Conservation (phyloP, 2,329 filamentous ascomycete species). For the Plectosphaerella plurivora region DNA sequence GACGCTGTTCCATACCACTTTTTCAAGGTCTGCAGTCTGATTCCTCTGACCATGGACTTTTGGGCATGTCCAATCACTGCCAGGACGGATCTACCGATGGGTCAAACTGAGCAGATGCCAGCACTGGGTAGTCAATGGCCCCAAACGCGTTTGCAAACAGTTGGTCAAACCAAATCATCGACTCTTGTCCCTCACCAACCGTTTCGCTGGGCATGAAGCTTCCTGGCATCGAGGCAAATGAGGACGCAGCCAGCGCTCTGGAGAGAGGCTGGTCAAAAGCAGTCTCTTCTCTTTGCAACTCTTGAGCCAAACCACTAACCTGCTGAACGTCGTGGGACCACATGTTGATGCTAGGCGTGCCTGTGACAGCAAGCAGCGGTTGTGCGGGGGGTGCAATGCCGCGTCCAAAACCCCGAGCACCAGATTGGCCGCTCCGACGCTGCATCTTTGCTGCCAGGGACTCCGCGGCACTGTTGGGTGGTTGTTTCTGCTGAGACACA, state of each 20-base stretch:
- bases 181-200: constrained; percentile 22
- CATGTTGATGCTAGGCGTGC: background rate
- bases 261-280: background rate
- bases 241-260: background rate
- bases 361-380: background rate
- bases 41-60: too few relatives aligned
- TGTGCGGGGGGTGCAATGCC: background rate
- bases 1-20: too few relatives aligned
- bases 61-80: constrained; percentile 13
- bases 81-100: constrained; percentile 25
- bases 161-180: constrained; percentile 29
- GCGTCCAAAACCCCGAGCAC: background rate
- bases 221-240: background rate
- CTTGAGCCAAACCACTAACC: background rate
- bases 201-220: background rate
- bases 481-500: background rate
- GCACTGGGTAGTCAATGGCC: constrained; percentile 25
- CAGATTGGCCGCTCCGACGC: background rate
- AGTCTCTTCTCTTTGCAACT: background rate
- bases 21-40: too few relatives aligned
- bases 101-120: constrained; percentile 25
- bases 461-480: background rate
- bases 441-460: background rate
- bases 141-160: constrained; percentile 27
- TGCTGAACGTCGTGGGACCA: too few relatives aligned